phyloP scores from a whole-genome alignment of 306 rosid genomes.

The Hylodesmum podocarpum region DNA sequence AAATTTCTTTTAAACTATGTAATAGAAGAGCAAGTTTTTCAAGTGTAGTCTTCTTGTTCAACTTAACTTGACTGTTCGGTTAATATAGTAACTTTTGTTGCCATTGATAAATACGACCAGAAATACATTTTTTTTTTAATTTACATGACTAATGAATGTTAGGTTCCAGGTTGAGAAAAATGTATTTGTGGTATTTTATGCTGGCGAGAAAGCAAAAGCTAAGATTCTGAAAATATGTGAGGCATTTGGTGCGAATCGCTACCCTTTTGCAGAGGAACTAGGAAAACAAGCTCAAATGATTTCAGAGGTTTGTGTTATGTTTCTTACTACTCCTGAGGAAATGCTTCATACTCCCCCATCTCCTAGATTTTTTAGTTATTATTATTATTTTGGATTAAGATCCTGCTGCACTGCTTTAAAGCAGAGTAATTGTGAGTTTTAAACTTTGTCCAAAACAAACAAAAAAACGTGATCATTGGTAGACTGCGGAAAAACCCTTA shows the following conservation, averaged over 20 bases:
- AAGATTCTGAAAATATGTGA: constrained; percentile 94
- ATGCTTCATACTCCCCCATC: background rate
- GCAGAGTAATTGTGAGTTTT: background rate
- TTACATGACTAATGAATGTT: constrained; percentile 18
- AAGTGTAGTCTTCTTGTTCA: background rate
- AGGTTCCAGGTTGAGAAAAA: constrained; percentile 77
- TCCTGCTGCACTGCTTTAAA: background rate
- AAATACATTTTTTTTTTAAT: background rate
- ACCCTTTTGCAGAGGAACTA: constrained; percentile 72
- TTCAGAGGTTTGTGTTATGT: constrained; percentile 39
- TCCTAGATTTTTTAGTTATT: background rate
- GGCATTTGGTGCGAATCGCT: constrained; percentile 94
- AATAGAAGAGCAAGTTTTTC: constrained; percentile 10
- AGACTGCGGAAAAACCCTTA: background rate
- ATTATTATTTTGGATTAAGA: no score
- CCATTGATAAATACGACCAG: constrained; percentile 6
- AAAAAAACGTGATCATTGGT: background rate
- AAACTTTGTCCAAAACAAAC: no score
- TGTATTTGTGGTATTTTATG: constrained; percentile 83
- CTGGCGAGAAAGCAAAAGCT: constrained; percentile 83
- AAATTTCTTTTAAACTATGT: constrained; percentile 13
- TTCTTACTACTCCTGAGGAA: constrained; percentile 25
- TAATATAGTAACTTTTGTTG: background rate
- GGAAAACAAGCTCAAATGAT: constrained; percentile 49
- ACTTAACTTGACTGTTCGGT: background rate